These are phyloP conservation scores for Podaxis pistillaris DNA, from an alignment of 768 basidiomycete species.

Conservation along the genomic window DNA sequence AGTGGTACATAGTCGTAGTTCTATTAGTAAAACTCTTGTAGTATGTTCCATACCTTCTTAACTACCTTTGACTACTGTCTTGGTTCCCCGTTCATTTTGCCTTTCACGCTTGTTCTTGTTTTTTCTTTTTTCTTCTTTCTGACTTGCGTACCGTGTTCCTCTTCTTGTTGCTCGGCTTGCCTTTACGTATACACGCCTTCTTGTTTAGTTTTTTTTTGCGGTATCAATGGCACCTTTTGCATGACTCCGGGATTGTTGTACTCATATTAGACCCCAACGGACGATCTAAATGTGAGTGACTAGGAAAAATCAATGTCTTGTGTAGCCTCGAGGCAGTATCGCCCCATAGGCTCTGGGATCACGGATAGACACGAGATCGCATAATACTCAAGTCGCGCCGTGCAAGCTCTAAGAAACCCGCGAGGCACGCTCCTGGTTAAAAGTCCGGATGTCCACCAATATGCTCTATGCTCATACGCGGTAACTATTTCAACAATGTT, in stretches of 20 bases:
- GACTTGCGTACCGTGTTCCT: slow-evolving; percentile 16
- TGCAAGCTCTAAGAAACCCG: too few species aligned
- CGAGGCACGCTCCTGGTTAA: too few species aligned
- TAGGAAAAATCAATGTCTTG: too few species aligned
- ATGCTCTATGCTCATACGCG: too few species aligned
- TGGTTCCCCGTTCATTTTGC: background rate
- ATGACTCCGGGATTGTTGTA: background rate
- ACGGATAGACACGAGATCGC: too few species aligned
- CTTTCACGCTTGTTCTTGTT: slow-evolving; percentile 19
- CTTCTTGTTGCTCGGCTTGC: slow-evolving; percentile 12
- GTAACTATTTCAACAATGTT: too few species aligned
- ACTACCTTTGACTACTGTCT: slow-evolving; percentile 19
- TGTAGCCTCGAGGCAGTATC: too few species aligned
- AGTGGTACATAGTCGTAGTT: slow-evolving; percentile 12
- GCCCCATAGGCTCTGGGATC: too few species aligned
- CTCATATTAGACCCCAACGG: background rate
- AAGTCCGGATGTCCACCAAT: too few species aligned
- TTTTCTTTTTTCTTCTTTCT: slow-evolving; percentile 21
- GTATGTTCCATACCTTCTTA: slow-evolving; percentile 17
- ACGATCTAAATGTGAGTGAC: background rate
- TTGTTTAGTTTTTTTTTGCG: background rate
- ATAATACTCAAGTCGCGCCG: too few species aligned
- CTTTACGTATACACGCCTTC: background rate
- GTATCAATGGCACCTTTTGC: background rate
- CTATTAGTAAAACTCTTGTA: slow-evolving; percentile 13